Conservation (phyloP, 495 filamentous ascomycete species). For the Astrothelium macrocarpum region DNA sequence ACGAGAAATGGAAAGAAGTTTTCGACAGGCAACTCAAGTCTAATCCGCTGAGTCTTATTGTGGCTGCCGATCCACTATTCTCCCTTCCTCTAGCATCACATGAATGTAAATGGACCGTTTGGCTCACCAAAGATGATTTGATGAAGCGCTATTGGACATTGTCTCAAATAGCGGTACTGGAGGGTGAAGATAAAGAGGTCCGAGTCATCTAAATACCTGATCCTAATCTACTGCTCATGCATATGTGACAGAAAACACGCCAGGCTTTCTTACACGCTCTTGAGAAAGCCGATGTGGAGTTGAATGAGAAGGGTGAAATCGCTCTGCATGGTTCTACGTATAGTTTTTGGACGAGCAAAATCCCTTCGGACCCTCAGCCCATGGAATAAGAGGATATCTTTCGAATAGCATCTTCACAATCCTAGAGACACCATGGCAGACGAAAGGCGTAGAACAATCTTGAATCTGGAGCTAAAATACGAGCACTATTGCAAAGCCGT, state of each 20-base stretch:
- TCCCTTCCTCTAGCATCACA: slow-evolving; percentile 19
- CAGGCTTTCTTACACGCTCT: slow-evolving; percentile 22
- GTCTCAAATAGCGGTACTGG: slow-evolving; percentile 49
- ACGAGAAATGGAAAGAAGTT: slow-evolving; percentile 28
- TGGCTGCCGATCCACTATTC: slow-evolving; percentile 16
- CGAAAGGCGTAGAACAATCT: background rate
- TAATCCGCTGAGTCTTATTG: slow-evolving; percentile 16
- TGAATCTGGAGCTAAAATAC: too few species aligned
- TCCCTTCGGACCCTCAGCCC: slow-evolving; percentile 15
- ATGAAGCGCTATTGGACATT: slow-evolving; percentile 49
- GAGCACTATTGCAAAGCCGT: too few species aligned
- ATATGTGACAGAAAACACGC: slow-evolving; percentile 14
- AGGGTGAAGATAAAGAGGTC: slow-evolving; percentile 41
- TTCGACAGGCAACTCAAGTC: slow-evolving; percentile 23
- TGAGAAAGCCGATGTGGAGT: slow-evolving; percentile 22
- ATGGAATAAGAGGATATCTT: background rate
- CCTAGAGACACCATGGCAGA: background rate
- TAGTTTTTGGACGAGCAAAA: slow-evolving; percentile 23
- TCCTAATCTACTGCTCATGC: background rate
- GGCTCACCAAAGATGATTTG: slow-evolving; percentile 38
- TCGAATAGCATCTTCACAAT: background rate
- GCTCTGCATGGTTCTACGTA: slow-evolving; percentile 24
- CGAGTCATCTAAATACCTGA: slow-evolving; percentile 12
- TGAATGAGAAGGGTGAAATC: slow-evolving; percentile 26
- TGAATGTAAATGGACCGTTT: slow-evolving; percentile 15